Percentiles rank a stretch among this genome's conserved stretches.
These are phyloP conservation scores for Domatiomyces globalis DNA, from an alignment of 2,329 filamentous ascomycete species.

Conservation along the genomic window DNA sequence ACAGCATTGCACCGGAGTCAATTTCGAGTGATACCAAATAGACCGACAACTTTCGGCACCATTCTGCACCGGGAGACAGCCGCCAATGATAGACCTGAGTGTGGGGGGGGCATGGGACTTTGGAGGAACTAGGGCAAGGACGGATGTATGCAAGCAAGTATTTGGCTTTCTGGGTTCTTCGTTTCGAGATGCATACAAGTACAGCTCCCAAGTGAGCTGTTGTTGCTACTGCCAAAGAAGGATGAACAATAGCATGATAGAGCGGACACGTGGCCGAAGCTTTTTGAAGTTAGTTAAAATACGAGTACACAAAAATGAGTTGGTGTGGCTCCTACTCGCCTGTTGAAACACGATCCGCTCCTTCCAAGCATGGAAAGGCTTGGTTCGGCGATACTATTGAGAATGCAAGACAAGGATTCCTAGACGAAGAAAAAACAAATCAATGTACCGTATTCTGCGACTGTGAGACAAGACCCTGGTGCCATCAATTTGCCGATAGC, in stretches of 20 bases:
- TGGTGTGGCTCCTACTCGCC: neutral
- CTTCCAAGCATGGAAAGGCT: neutral
- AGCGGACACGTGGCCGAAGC: neutral
- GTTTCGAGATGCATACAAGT: neutral
- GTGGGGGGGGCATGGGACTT: neutral
- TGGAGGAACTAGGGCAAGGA: neutral
- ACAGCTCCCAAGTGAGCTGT: neutral
- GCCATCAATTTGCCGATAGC: no score
- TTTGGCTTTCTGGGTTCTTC: neutral
- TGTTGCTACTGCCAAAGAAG: neutral
- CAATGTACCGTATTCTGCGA: no score
- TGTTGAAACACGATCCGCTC: neutral
- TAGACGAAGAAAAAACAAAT: neutral
- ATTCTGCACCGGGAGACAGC: neutral
- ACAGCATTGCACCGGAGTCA: neutral
- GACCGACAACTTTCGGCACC: neutral
- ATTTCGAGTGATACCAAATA: neutral
- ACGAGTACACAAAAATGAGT: neutral
- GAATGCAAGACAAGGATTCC: neutral
- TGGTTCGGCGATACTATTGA: neutral
- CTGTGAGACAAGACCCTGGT: no score
- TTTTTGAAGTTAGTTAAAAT: neutral
- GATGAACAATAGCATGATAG: neutral
- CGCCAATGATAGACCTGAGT: neutral
- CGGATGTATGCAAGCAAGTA: neutral